Base-by-base conservation (phyloP, 352 stramenopile species). In the Phytopythium kandeliae region DNA sequence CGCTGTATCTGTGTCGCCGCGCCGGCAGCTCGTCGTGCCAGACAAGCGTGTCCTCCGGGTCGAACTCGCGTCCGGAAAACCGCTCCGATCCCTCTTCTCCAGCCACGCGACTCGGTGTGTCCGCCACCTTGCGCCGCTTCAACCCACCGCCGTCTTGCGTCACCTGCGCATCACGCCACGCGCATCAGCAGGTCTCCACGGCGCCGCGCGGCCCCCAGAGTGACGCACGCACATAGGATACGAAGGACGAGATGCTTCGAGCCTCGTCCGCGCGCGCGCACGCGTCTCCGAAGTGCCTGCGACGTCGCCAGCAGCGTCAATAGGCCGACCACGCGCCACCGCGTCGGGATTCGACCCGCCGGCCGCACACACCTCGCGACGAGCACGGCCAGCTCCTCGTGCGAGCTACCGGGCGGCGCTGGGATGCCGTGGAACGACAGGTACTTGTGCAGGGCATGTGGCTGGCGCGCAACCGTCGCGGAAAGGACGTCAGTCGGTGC, bases 211-310 rank as follows among this genome's bases (percentile, higher is more conserved):
- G n/a, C n/a, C n/a, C n/a, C n/a, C n/a, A n/a, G n/a, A n/a, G n/a
- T n/a, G n/a, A n/a, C n/a, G n/a, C 12, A 58, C 76, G 31, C 67
- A 92, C 81, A 31, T 85, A 92, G 38, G 65, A 63, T 26, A 89
- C 56, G 24, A 90, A 90, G 21, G 72, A 80, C 31, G 69, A 51
- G 37, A 92, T 89, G 38, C 69, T 86, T 16, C 59, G 60, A 28
- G 65, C 58, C 62, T 92, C 81, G 37, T 92, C 74, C 4, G 73
- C 57, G 24, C 63, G 68, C 41, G 84, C 70, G 58, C 78, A 84
- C 40, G 74, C 72, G n/a, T 86, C 60, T 17, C 69, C 73, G 52
- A 89, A 89, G 58, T 89, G 80, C 28, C 79, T 88, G 48, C n/a
- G n/a, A n/a, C n/a, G n/a, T n/a, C n/a, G n/a, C n/a, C n/a, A n/a